Conservation (phyloP, 2,329 filamentous ascomycete species). For the Graphilbum ipis-grandicollis region DNA sequence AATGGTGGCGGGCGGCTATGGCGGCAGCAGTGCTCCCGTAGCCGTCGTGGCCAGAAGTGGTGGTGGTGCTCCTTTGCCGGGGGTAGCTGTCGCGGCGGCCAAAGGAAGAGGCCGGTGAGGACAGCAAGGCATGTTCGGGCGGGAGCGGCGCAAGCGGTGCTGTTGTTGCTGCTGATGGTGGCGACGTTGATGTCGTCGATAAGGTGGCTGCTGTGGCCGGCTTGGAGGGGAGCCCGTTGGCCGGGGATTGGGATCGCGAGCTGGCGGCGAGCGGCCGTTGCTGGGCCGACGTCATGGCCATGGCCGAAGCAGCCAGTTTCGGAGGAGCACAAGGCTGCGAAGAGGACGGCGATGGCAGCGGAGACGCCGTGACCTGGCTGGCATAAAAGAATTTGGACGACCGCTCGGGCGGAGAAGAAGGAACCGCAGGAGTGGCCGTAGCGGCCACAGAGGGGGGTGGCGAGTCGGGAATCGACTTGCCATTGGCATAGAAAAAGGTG, state of each 20-base stretch:
- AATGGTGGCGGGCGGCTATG: conserved; percentile 18
- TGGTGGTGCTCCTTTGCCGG: conserved; percentile 3
- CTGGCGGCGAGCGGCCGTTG: neutral
- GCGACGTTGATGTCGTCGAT: no score
- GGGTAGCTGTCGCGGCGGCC: neutral
- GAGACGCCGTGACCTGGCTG: conserved; percentile 38
- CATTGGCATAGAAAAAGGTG: conserved; percentile 42
- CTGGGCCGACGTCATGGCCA: neutral
- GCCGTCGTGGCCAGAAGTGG: neutral
- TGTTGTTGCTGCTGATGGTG: no score
- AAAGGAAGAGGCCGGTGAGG: neutral
- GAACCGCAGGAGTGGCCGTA: neutral
- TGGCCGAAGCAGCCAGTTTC: no score
- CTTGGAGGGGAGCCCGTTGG: no score
- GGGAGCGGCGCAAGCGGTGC: conserved; percentile 6
- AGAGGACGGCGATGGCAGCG: neutral
- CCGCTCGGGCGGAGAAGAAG: neutral
- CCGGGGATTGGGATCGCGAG: no score
- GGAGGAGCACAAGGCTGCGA: neutral
- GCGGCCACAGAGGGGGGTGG: no score
- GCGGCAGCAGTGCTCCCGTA: conserved; percentile 1
- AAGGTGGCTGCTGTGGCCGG: no score
- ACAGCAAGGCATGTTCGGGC: neutral
- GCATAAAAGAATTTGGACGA: conserved; percentile 83
- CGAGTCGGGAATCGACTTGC: conserved; percentile 19